Evolutionary conservation across 2,329 filamentous ascomycete genomes (phyloP).

Genomic region (Aspergillus latus): DNA sequence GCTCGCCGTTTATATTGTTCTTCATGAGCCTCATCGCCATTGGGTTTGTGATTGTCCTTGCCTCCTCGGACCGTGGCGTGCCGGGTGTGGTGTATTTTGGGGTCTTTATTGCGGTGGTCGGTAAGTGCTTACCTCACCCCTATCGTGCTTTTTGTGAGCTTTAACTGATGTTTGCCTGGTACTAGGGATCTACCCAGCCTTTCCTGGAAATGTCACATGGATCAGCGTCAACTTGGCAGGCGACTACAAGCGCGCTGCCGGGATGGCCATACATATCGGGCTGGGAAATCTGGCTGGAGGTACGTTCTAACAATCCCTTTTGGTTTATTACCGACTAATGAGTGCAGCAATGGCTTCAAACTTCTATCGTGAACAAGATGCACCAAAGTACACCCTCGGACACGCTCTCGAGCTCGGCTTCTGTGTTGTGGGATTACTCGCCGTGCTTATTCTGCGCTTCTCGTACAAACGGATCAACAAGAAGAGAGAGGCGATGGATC

Average conservation of each 20-base stretch:
- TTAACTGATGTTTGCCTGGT: neutral
- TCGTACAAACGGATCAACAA: conserved; percentile 61
- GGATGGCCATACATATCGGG: conserved; percentile 65
- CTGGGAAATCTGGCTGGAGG: conserved; percentile 54
- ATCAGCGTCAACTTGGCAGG: conserved; percentile 61
- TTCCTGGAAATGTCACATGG: conserved; percentile 54
- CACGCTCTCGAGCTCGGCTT: conserved; percentile 55
- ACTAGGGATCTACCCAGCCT: conserved; percentile 47
- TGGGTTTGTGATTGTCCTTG: conserved; percentile 56
- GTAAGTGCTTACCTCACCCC: conserved; percentile 25
- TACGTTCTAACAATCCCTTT: conserved; percentile 14
- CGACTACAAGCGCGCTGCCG: conserved; percentile 56
- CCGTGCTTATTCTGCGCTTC: conserved; percentile 46
- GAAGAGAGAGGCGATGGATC: conserved; percentile 52
- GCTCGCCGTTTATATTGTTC: conserved; percentile 56
- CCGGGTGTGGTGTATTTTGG: conserved; percentile 50
- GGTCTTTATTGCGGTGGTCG: conserved; percentile 49
- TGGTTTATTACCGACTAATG: neutral
- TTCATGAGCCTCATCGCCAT: conserved; percentile 56
- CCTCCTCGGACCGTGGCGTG: conserved; percentile 32
- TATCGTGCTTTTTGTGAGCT: neutral
- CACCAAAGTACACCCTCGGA: conserved; percentile 52
- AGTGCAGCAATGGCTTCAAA: conserved; percentile 65
- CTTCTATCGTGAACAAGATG: conserved; percentile 60
- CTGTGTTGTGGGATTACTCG: conserved; percentile 48